Evolutionary conservation across 179 eudicot species (phyloP).

Genomic region (Silene coronaria): DNA sequence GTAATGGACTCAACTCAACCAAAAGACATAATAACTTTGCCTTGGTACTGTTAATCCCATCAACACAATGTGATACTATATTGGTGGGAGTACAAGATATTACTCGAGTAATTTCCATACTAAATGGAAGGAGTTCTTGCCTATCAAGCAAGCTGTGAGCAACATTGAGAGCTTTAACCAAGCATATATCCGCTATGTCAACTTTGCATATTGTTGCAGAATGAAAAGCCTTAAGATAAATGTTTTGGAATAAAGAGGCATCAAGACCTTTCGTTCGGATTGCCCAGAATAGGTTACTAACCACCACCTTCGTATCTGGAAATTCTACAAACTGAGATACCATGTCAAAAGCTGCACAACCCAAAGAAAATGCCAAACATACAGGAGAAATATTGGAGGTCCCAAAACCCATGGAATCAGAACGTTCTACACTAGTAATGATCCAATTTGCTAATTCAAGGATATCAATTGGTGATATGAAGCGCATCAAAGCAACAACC

Average conservation of each 20-base stretch:
- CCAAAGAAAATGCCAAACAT: constrained; percentile 49
- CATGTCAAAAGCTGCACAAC: constrained; percentile 57
- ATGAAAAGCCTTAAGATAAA: constrained; percentile 48
- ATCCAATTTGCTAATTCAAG: constrained; percentile 72
- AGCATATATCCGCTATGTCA: constrained; percentile 57
- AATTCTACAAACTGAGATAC: constrained; percentile 36
- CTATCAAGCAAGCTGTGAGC: constrained; percentile 29
- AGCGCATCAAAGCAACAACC: constrained; percentile 45
- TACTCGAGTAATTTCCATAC: constrained; percentile 45
- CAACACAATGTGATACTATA: constrained; percentile 52
- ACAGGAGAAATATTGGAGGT: constrained; percentile 40
- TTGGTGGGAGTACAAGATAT: constrained; percentile 46
- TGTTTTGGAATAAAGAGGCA: constrained; percentile 45
- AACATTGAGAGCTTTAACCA: constrained; percentile 64
- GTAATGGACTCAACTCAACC: constrained; percentile 60
- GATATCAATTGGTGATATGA: constrained; percentile 67
- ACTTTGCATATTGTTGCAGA: constrained; percentile 41
- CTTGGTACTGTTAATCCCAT: constrained; percentile 38
- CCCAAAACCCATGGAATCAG: constrained; percentile 19
- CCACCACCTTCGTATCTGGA: constrained; percentile 21
- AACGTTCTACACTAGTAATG: constrained; percentile 37
- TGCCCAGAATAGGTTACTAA: constrained; percentile 32
- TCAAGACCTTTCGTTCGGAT: constrained; percentile 28
- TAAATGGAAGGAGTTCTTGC: constrained; percentile 31
- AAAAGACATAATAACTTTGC: constrained; percentile 50